Conservation (phyloP, 805 yeast genomes). For the Debaryomyces maramus region DNA sequence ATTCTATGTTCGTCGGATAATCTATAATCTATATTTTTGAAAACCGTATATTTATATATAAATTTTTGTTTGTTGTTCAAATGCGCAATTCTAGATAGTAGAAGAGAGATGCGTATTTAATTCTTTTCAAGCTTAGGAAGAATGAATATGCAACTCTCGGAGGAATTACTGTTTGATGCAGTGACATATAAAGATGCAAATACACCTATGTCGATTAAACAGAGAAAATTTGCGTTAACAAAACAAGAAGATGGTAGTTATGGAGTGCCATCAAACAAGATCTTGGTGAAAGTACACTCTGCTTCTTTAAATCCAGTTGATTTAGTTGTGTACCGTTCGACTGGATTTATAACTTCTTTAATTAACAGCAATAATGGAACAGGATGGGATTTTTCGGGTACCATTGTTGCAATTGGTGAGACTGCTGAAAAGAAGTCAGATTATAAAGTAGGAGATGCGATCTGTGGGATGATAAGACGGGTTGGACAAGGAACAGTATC, state of each 20-base stretch:
- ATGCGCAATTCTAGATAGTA: too few species aligned
- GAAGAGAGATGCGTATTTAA: too few species aligned
- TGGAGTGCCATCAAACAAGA: constrained; percentile 14
- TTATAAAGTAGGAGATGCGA: constrained; percentile 28
- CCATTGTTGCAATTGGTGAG: constrained; percentile 30
- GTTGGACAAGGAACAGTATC: constrained; percentile 40
- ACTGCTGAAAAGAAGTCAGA: constrained; percentile 18
- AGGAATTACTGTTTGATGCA: too few species aligned
- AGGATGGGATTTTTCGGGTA: constrained; percentile 36
- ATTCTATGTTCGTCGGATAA: too few species aligned
- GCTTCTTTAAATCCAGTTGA: constrained; percentile 39
- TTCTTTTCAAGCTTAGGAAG: too few species aligned
- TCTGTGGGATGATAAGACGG: constrained; percentile 24
- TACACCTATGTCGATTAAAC: constrained; percentile 13
- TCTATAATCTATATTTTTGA: background rate
- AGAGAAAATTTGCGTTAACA: constrained; percentile 9
- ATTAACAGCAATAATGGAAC: constrained; percentile 19
- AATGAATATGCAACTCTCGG: too few species aligned
- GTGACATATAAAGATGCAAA: constrained; percentile 13
- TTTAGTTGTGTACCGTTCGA: constrained; percentile 18
- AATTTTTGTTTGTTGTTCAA: too few species aligned
- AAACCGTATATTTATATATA: background rate
- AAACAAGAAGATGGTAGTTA: constrained; percentile 14
- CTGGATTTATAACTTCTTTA: constrained; percentile 9
- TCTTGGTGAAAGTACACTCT: constrained; percentile 31